Conservation (phyloP, 441 rosid species). For the Bocquillonia castaneifolia region DNA sequence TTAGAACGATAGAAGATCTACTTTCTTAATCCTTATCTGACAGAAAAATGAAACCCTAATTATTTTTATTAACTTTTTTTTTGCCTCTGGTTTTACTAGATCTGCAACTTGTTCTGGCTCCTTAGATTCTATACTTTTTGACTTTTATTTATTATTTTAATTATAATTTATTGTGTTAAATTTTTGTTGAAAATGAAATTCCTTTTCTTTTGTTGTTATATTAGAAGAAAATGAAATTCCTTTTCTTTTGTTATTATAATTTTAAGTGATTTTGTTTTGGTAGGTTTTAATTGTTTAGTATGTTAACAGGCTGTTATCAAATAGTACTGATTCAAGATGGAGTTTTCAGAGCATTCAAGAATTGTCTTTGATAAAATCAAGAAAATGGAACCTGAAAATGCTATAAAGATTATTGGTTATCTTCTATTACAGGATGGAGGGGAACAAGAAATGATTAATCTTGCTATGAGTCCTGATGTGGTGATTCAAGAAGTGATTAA, state of each 20-base stretch:
- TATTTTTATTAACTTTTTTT: background rate
- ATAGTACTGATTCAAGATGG: conserved; percentile 36
- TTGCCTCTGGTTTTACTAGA: conserved; percentile 15
- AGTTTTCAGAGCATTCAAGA: conserved; percentile 41
- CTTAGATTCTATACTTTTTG: conserved; percentile 24
- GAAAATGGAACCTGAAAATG: conserved; percentile 53
- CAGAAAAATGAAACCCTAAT: background rate
- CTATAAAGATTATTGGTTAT: conserved; percentile 49
- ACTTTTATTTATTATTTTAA: background rate
- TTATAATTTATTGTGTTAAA: background rate
- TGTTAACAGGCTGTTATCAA: conserved; percentile 17
- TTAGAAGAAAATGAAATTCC: too few species aligned
- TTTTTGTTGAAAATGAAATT: too few species aligned
- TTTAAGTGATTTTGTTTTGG: background rate
- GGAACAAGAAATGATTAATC: conserved; percentile 41
- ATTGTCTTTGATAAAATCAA: conserved; percentile 44
- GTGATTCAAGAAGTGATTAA: conserved; percentile 43
- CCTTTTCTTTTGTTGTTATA: background rate
- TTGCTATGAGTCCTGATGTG: conserved; percentile 46
- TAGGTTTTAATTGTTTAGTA: background rate
- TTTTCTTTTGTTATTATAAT: background rate
- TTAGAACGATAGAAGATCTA: background rate
- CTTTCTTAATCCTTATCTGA: background rate
- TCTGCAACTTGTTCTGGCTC: conserved; percentile 26
- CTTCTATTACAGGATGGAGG: conserved; percentile 41